Evolutionary conservation across 2,329 filamentous ascomycete species (phyloP).

Genomic region (Penicillium sp.): DNA sequence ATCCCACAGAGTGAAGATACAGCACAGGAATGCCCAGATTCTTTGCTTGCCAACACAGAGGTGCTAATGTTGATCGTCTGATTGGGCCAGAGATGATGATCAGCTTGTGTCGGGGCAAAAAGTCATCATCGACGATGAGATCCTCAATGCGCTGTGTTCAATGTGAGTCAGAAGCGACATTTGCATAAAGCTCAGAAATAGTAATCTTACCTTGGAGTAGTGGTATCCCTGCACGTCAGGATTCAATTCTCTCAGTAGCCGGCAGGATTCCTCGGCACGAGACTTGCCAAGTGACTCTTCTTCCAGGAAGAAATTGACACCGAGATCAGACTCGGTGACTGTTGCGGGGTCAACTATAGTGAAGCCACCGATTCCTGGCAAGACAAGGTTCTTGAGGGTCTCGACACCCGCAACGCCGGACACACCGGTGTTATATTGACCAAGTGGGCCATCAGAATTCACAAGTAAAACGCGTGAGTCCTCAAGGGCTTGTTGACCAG

Average conservation of each 20-base stretch:
- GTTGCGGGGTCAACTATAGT: slow-evolving; percentile 80
- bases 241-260: slow-evolving; percentile 82
- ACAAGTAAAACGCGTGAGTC: slow-evolving; percentile 87
- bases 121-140: slow-evolving; percentile 40
- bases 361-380: slow-evolving; percentile 89
- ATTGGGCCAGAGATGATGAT: slow-evolving; percentile 64
- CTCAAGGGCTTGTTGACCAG: slow-evolving; percentile 86
- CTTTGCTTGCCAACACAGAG: slow-evolving; percentile 53
- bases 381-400: slow-evolving; percentile 92
- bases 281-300: slow-evolving; percentile 73
- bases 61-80: slow-evolving; percentile 51
- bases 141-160: slow-evolving; percentile 37
- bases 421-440: slow-evolving; percentile 48
- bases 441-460: slow-evolving; percentile 61
- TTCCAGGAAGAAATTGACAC: slow-evolving; percentile 96
- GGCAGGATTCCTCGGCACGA: slow-evolving; percentile 75
- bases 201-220: slow-evolving; percentile 54
- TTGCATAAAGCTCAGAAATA: not conserved
- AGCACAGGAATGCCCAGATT: slow-evolving; percentile 71
- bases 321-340: slow-evolving; percentile 81
- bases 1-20: slow-evolving; percentile 84
- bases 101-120: slow-evolving; percentile 56
- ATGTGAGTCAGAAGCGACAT: not conserved
- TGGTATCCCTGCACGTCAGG: slow-evolving; percentile 84
- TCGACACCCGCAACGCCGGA: slow-evolving; percentile 87